phyloP scores from a whole-genome alignment of 1,139 yeast species.

The Candida albicans region DNA sequence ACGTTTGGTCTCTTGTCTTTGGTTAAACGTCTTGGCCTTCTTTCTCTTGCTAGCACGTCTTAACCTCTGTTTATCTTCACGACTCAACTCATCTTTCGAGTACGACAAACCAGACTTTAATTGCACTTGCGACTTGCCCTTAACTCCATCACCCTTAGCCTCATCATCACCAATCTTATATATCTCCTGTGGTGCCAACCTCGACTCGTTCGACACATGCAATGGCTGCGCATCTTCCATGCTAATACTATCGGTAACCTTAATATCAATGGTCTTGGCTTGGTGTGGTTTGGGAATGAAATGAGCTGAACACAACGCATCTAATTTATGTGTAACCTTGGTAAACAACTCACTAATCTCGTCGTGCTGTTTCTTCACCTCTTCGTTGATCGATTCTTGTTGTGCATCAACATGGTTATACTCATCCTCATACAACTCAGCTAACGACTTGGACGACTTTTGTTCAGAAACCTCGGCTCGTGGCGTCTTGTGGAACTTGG shows the following conservation, averaged over 20 bases:
- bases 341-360: conserved; percentile 72
- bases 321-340: conserved; percentile 68
- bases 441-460: conserved; percentile 84
- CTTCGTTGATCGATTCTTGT: conserved; percentile 53
- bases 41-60: conserved; percentile 86
- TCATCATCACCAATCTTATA: conserved; percentile 59
- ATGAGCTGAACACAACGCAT: conserved; percentile 88
- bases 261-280: conserved; percentile 69
- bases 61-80: conserved; percentile 84
- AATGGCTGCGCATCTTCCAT: conserved; percentile 98
- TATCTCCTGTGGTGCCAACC: conserved; percentile 96
- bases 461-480: conserved; percentile 74
- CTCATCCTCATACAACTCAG: conserved; percentile 90
- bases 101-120: conserved; percentile 80
- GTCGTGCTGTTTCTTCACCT: conserved; percentile 53
- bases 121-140: conserved; percentile 56
- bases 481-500: conserved; percentile 53
- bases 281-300: conserved; percentile 90
- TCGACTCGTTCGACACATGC: conserved; percentile 69
- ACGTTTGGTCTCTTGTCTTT: conserved; percentile 28
- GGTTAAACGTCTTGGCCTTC: conserved; percentile 56
- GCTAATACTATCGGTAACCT: conserved; percentile 76
- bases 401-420: conserved; percentile 50
- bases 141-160: conserved; percentile 42
- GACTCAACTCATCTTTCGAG: conserved; percentile 78